phyloP scores from a whole-genome alignment of 768 basidiomycete genomes.

The Kwoniella sp. region DNA sequence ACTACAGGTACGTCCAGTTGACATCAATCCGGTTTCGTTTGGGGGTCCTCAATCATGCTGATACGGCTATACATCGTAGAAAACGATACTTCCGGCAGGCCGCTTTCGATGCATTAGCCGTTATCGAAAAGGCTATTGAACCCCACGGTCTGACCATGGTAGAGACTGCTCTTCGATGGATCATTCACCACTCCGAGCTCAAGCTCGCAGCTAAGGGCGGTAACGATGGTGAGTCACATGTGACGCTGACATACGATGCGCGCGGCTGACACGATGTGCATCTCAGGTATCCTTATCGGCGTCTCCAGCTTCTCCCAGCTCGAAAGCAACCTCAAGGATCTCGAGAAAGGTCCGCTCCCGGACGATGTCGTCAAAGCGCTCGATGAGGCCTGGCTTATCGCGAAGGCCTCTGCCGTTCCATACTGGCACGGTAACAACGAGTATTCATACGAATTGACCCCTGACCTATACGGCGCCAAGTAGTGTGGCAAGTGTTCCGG shows the following conservation, averaged over 20 bases:
- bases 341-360: constrained; percentile 64
- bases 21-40: not conserved
- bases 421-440: constrained; percentile 56
- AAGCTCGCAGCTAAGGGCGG: constrained; percentile 54
- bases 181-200: constrained; percentile 61
- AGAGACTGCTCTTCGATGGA: constrained; percentile 60
- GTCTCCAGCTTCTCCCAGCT: constrained; percentile 65
- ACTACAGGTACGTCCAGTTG: constrained; percentile 23
- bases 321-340: constrained; percentile 55
- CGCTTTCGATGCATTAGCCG: constrained; percentile 60
- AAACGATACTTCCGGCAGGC: constrained; percentile 47
- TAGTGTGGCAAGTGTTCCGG: too few relatives aligned
- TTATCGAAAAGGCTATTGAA: constrained; percentile 59
- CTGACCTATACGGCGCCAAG: constrained; percentile 30
- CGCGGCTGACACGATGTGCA: too few relatives aligned
- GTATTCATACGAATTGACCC: constrained; percentile 40
- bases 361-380: constrained; percentile 62
- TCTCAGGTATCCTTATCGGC: constrained; percentile 63
- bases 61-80: constrained; percentile 12
- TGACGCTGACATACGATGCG: not conserved
- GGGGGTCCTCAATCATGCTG: too few relatives aligned
- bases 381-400: constrained; percentile 62
- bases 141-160: constrained; percentile 56
- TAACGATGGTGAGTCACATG: constrained; percentile 25
- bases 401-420: constrained; percentile 58